These are phyloP conservation scores for Dichomitus squalens DNA, from an alignment of 1,284 basidiomycete species.

Conservation along the genomic window DNA sequence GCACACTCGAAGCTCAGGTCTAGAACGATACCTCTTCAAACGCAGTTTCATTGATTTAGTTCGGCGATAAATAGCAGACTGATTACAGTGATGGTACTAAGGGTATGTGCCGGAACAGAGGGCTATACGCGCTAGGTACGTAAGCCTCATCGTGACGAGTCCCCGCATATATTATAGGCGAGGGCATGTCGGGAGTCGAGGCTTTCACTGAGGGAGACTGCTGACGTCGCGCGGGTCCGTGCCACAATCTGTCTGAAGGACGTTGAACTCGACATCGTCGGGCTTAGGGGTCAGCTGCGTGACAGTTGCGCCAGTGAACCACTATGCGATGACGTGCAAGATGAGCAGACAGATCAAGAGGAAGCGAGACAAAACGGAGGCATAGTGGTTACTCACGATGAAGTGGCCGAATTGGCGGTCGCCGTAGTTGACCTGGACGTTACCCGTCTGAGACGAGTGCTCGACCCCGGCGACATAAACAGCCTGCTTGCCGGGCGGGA, in stretches of 20 bases:
- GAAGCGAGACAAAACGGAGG: neutral
- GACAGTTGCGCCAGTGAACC: conserved; percentile 15
- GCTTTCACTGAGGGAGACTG: neutral
- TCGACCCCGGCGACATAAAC: conserved; percentile 14
- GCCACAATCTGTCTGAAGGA: conserved; percentile 12
- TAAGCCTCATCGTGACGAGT: neutral
- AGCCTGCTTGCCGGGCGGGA: conserved; percentile 15
- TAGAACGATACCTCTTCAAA: neutral
- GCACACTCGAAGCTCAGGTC: no score
- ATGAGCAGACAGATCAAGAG: neutral
- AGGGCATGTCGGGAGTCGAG: neutral
- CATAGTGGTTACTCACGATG: neutral
- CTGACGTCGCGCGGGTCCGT: conserved; percentile 7
- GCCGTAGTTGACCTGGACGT: conserved; percentile 20
- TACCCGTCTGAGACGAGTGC: conserved; percentile 15
- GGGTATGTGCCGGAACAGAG: neutral
- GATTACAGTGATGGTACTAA: neutral
- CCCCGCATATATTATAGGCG: neutral
- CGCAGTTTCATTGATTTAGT: neutral
- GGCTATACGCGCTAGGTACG: neutral
- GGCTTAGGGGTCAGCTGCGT: conserved; percentile 11
- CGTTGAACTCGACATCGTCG: conserved; percentile 12
- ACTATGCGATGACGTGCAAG: neutral
- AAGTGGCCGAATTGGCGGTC: conserved; percentile 10
- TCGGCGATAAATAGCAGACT: neutral